These are phyloP conservation scores for Agarophyton chilense DNA, from an alignment of 23 red algal genomes.

Conservation along the genomic window DNA sequence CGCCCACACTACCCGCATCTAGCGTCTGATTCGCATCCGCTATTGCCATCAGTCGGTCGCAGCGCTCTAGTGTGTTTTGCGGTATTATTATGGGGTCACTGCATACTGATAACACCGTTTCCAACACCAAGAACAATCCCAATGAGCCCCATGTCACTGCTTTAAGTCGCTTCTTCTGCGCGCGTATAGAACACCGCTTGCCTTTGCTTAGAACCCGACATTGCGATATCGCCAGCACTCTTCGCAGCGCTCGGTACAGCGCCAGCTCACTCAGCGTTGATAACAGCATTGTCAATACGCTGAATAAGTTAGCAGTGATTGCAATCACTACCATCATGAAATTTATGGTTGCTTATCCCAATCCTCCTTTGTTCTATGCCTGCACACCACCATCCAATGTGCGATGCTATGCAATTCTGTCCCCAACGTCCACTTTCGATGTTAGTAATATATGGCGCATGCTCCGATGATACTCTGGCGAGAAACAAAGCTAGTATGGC, in stretches of 20 bases:
- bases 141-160: neutral
- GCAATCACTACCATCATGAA: conserved; percentile 2
- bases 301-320: neutral
- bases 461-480: too few species aligned
- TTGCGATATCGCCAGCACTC: neutral
- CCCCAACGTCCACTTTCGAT: too few species aligned
- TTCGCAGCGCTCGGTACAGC: neutral
- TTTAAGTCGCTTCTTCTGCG: neutral
- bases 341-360: too few species aligned
- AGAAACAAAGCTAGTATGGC: too few species aligned
- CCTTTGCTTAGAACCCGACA: neutral
- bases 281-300: neutral
- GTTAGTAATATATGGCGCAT: too few species aligned
- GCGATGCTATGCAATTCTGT: too few species aligned
- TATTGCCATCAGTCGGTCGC: neutral
- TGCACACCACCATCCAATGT: too few species aligned
- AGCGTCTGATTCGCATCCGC: neutral
- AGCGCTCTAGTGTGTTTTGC: neutral
- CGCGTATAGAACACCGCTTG: neutral
- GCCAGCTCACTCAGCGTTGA: conserved; percentile 14
- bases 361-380: too few species aligned
- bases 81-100: conserved; percentile 6
- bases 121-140: neutral
- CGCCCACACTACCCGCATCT: neutral
- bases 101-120: neutral